Evolutionary conservation across 2,329 filamentous ascomycete species (phyloP), one percentile per base, ranked within the genome.

Genomic region (Clonostachys chloroleuca): DNA sequence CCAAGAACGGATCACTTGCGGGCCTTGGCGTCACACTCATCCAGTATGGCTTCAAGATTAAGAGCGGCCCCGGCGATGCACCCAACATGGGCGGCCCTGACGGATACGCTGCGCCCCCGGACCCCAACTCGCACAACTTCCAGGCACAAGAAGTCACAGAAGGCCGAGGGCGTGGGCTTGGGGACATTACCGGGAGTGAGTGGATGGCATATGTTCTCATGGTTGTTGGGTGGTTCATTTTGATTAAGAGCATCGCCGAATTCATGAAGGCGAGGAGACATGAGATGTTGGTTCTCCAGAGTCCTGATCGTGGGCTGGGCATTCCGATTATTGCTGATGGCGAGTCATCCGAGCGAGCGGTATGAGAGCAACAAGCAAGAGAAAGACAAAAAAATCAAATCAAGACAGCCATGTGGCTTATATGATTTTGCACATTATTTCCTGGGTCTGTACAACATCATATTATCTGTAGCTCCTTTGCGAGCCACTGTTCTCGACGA

Each of bases 41-140:
- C 43, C 92, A 97, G 65, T 97, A 95, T 61, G 94, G 94, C 34
- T 97, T 99, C 68, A 91, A 90, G 57, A 95, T 97, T 89, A 94
- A 91, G 63, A 81, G 80, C 42, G 71, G 75, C 33, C 68, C 66
- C 47, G 70, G 72, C 33, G 62, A 67, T 46, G 65, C 69, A 40
- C 69, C 58, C 52, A 63, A 64, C 20, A 75, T 75, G 67, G 69
- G 63, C 49, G 72, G 70, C 12, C 72, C 78, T 6, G 79, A 82
- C 44, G 75, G 76, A 45, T 86, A 85, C 57, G 79, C 84, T 5
- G 78, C 83, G 37, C 92, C 94, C 0, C 79, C 84, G 1, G 89
- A 97, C 58, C 94, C 94, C 1, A 97, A 97, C 62, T 82, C 84
- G 43, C 92, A 97, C 69, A 81, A 89, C 54, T 96, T 97, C 57